Evolutionary conservation across 2,329 filamentous ascomycete genomes (phyloP), one percentile per base, ranked within the genome.

Genomic region (Botrytis paeoniae): DNA sequence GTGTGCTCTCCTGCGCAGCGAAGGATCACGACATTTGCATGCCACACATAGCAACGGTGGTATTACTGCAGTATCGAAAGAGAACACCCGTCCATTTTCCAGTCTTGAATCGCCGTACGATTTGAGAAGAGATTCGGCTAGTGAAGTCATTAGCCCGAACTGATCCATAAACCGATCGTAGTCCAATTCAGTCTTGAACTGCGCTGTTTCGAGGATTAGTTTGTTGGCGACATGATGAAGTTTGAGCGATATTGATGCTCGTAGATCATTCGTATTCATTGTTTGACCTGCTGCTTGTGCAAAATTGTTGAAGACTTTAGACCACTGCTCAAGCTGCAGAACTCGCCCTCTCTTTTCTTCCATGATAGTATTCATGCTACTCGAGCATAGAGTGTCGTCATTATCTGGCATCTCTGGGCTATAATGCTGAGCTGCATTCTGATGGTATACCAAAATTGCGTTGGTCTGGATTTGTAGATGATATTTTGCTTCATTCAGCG

Each of bases 101-200:
- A 25, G 14, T 22, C 25, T 62, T 22, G 63, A 29, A 51, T 39
- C 8, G 4, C 69, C 43, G 20, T 48, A 68, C 10, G 69, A 68
- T 48, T 69, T 51, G 14, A 74, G 41, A 48, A 72, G 32, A 29
- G 51, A 62, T 35, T 72, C 69, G 9, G 69, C 73, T 20, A 74
- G 59, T 22, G 61, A 68, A n/a, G 45, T 45, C 45, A 74, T 72
- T 32, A 72, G 54, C n/a, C 68, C 64, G 4, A 74, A 74, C 35
- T 64, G 45, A 20, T 45, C 25, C 14, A 51, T 72, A 22, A 57
- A 74, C 16, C 18, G n/a, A 51, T 72, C 73, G n/a, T 68, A 74
- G 12, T 63, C n/a, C 39, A 62, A 69, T 64, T 74, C 57, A 37
- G 59, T 66, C 25, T 45, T 20, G 18, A 68, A 72, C 4, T 61